Evolutionary conservation across 2,329 filamentous ascomycete genomes (phyloP).

Genomic region (Aspergillus niger): DNA sequence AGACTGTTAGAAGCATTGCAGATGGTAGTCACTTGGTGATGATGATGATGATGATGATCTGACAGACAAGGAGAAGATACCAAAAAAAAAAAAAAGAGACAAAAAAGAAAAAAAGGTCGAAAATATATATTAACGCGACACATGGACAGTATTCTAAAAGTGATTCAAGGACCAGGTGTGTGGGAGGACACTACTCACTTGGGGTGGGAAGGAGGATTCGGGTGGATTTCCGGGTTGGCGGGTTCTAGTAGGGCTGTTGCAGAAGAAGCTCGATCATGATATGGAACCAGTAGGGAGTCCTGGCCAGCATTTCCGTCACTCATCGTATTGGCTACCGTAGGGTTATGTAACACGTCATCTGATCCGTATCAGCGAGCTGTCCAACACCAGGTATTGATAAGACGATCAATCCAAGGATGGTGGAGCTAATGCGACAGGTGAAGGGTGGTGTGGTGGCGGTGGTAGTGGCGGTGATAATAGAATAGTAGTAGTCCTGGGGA

Average conservation of each 20-base stretch:
- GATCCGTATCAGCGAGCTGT: conserved; percentile 13
- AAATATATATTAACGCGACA: too few relatives aligned
- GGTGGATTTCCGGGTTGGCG: background rate
- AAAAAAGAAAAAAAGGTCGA: too few relatives aligned
- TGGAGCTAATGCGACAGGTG: background rate
- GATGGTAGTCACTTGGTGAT: background rate
- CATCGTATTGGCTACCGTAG: conserved; percentile 19
- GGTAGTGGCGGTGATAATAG: background rate
- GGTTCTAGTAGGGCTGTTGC: background rate
- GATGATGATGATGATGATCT: background rate
- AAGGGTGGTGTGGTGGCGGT: background rate
- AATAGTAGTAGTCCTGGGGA: background rate
- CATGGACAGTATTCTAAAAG: too few relatives aligned
- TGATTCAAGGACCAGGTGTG: too few relatives aligned
- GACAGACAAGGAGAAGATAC: background rate
- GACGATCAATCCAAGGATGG: background rate
- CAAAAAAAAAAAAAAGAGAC: too few relatives aligned
- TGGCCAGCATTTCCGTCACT: conserved; percentile 21
- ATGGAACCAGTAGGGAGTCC: conserved; percentile 17
- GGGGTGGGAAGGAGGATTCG: conserved; percentile 7
- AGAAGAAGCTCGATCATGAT: conserved; percentile 14
- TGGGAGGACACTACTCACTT: conserved; percentile 15
- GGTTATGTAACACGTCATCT: conserved; percentile 25
- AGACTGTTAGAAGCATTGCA: conserved; percentile 12
- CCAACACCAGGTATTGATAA: background rate